Percentiles rank a stretch among this genome's conserved stretches.
These are phyloP conservation scores for Acephala macrosclerotiorum DNA, from an alignment of 2,329 filamentous ascomycete genomes.

Conservation along the genomic window DNA sequence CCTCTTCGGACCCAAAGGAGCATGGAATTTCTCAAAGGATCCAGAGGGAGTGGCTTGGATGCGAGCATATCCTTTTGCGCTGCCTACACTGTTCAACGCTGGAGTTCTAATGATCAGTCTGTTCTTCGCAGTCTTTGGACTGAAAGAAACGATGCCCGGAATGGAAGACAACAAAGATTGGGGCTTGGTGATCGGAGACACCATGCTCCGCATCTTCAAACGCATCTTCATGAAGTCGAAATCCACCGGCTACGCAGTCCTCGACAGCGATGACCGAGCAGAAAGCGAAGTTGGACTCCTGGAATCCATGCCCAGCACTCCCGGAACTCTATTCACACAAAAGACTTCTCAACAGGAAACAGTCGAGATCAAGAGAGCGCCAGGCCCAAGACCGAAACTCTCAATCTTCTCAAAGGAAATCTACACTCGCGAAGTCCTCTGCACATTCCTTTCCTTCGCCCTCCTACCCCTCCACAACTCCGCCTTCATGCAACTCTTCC, in stretches of 20 bases:
- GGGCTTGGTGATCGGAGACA: constrained; percentile 33
- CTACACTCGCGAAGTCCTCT: constrained; percentile 44
- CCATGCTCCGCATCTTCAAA: constrained; percentile 23
- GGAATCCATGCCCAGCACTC: constrained; percentile 17
- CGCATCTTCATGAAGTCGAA: constrained; percentile 22
- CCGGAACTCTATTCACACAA: not conserved
- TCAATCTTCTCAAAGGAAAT: constrained; percentile 44
- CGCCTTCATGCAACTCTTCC: constrained; percentile 66
- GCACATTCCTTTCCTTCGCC: constrained; percentile 67
- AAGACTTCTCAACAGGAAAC: not conserved
- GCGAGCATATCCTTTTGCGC: constrained; percentile 50
- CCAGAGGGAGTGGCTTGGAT: constrained; percentile 48
- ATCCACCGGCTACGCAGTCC: constrained; percentile 23
- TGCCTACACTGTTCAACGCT: constrained; percentile 49
- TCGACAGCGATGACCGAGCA: constrained; percentile 18
- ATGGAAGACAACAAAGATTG: constrained; percentile 40
- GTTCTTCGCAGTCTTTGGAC: constrained; percentile 44
- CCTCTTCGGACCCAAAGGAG: constrained; percentile 49
- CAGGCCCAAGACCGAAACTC: constrained; percentile 25
- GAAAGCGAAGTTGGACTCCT: constrained; percentile 10
- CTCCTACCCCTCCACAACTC: constrained; percentile 75
- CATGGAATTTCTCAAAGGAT: constrained; percentile 46
- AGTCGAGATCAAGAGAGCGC: not conserved
- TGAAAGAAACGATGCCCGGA: constrained; percentile 47
- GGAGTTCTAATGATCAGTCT: constrained; percentile 41